Conservation (phyloP, 2,329 filamentous ascomycete species). For the Cytospora paraplurivora region DNA sequence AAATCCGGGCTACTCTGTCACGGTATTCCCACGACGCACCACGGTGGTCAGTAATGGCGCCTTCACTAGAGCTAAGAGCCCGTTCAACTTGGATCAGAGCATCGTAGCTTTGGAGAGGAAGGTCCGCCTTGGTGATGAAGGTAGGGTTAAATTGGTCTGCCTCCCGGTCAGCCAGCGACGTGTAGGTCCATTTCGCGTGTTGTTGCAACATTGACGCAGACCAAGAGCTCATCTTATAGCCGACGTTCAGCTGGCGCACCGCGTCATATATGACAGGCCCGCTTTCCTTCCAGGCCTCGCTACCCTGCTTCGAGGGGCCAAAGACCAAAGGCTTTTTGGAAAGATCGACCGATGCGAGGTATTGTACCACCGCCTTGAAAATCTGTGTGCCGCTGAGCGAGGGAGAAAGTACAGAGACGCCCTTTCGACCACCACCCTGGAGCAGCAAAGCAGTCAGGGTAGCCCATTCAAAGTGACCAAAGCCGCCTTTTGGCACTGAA, state of each 20-base stretch:
- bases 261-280: constrained; percentile 79
- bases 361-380: constrained; percentile 93
- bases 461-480: constrained; percentile 92
- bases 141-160: constrained; percentile 81
- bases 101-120: constrained; percentile 59
- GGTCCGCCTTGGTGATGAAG: constrained; percentile 69
- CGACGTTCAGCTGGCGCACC: constrained; percentile 71
- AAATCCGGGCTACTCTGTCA: constrained; percentile 61
- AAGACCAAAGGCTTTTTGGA: constrained; percentile 64
- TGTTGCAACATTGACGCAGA: constrained; percentile 74
- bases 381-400: constrained; percentile 90
- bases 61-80: constrained; percentile 25
- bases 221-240: constrained; percentile 90
- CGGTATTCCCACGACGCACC: constrained; percentile 50
- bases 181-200: constrained; percentile 73
- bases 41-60: constrained; percentile 39
- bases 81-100: constrained; percentile 42
- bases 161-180: constrained; percentile 71
- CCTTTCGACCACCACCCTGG: constrained; percentile 72
- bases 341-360: constrained; percentile 74
- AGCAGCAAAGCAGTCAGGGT: constrained; percentile 78
- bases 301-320: constrained; percentile 46
- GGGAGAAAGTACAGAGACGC: constrained; percentile 70
- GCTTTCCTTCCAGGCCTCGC: constrained; percentile 45
- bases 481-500: constrained; percentile 73